Conservation (phyloP, 2,329 filamentous ascomycete genomes). For the Fusarium pseudocircinatum region DNA sequence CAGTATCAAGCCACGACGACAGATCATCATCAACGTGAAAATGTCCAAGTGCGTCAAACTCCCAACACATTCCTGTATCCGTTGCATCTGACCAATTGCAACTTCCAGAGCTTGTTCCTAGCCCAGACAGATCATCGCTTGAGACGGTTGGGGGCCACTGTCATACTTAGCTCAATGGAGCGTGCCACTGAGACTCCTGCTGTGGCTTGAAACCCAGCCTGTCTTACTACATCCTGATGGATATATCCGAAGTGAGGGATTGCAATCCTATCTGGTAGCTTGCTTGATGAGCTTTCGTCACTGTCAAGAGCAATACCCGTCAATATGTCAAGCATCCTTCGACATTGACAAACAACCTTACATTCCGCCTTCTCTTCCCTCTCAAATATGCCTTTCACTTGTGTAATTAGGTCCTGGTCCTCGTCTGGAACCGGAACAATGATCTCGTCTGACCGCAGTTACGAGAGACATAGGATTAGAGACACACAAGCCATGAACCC, state of each 20-base stretch:
- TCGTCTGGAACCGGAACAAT: background rate
- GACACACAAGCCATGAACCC: background rate
- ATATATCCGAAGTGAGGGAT: background rate
- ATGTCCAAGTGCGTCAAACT: background rate
- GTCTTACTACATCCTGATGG: too few species aligned
- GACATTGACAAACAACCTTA: background rate
- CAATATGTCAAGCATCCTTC: background rate
- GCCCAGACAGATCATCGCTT: too few species aligned
- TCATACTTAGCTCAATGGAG: fast-evolving
- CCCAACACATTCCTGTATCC: background rate
- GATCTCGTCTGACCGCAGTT: background rate
- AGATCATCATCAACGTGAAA: background rate
- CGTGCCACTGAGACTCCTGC: fast-evolving
- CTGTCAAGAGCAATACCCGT: fast-evolving
- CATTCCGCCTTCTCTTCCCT: background rate
- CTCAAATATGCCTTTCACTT: background rate
- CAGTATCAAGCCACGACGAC: background rate
- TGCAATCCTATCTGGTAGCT: background rate
- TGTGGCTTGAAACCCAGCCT: background rate
- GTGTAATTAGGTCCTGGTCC: background rate
- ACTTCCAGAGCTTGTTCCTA: fast-evolving
- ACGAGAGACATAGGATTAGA: background rate
- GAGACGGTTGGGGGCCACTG: fast-evolving
- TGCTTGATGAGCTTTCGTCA: background rate
- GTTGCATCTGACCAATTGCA: fast-evolving